Percentiles rank a stretch among this genome's conserved stretches.
Evolutionary conservation across 805 yeast species (phyloP).

Genomic region (Metschnikowia noctiluminum): DNA sequence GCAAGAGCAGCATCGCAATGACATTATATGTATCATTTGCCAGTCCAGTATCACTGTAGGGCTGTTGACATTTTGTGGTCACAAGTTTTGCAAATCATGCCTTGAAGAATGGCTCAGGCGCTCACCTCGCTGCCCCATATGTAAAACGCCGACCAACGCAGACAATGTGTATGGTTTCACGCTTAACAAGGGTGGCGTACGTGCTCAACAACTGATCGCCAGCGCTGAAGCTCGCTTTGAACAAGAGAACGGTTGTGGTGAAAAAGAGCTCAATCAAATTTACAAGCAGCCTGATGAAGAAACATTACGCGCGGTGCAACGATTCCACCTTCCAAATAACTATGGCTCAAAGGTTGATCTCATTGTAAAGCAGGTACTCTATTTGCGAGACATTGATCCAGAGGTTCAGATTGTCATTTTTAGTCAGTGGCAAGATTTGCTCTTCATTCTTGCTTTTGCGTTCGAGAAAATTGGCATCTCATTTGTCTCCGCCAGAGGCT

Average conservation of each 20-base stretch:
- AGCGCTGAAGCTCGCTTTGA: conserved; percentile 9
- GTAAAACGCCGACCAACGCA: conserved; percentile 52
- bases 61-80: conserved; percentile 86
- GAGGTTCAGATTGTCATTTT: conserved; percentile 78
- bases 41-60: conserved; percentile 68
- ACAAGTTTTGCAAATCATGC: conserved; percentile 82
- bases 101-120: conserved; percentile 66
- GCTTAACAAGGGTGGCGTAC: conserved; percentile 49
- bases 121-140: conserved; percentile 71
- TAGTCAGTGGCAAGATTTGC: conserved; percentile 83
- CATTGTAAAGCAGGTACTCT: conserved; percentile 68
- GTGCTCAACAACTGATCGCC: conserved; percentile 43
- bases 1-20: conserved; percentile 25
- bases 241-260: background rate
- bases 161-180: conserved; percentile 69
- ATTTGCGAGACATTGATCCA: conserved; percentile 55
- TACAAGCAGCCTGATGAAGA: conserved; percentile 45
- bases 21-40: conserved; percentile 72
- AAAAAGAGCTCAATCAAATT: conserved; percentile 20
- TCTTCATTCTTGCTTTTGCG: conserved; percentile 64
- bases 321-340: conserved; percentile 29
- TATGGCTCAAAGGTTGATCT: conserved; percentile 88
- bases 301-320: conserved; percentile 43
- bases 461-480: conserved; percentile 55
- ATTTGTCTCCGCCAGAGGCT: conserved; percentile 53